A percentile compares a stretch with the other conserved stretches of the same genome.
phyloP scores from a whole-genome alignment of 768 basidiomycete species.

The Rossbeevera mucosa region DNA sequence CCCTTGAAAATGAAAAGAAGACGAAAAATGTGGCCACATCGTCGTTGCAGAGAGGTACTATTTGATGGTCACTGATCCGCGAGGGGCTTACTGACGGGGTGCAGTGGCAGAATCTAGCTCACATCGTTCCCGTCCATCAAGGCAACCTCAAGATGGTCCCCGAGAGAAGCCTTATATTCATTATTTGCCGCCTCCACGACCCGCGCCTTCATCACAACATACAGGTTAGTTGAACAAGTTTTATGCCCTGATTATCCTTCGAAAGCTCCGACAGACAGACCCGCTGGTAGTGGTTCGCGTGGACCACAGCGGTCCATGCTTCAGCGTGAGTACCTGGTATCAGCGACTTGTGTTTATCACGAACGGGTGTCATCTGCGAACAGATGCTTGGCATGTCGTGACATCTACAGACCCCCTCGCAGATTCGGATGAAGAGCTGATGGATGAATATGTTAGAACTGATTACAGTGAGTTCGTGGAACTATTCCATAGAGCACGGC shows the following conservation, averaged over 20 bases:
- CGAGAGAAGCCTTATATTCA: conserved; percentile 34
- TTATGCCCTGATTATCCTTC: not conserved
- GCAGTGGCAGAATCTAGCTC: conserved; percentile 25
- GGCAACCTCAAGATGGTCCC: conserved; percentile 19
- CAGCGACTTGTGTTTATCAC: not conserved
- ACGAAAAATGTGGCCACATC: conserved; percentile 35
- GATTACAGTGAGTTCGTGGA: conserved; percentile 56
- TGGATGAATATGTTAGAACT: conserved; percentile 55
- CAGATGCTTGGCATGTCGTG: conserved; percentile 73
- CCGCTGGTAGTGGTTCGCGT: conserved; percentile 9
- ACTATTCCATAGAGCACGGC: not conserved
- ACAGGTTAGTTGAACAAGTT: conserved; percentile 19
- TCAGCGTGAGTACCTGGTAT: conserved; percentile 34
- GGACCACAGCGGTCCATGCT: conserved; percentile 41
- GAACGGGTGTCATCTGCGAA: not conserved
- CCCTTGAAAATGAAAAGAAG: conserved; percentile 50
- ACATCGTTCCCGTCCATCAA: conserved; percentile 26
- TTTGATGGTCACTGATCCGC: not conserved
- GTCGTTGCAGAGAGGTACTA: conserved; percentile 23
- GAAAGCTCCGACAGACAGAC: conserved; percentile 15
- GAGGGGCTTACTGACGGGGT: conserved; percentile 9
- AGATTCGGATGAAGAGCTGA: conserved; percentile 70
- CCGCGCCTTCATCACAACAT: conserved; percentile 8
- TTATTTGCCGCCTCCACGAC: conserved; percentile 29
- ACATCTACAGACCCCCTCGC: conserved; percentile 58